Percentiles rank a stretch among this genome's conserved stretches.
Evolutionary conservation across 2,329 filamentous ascomycete genomes (phyloP).

Genomic region (Pseudocercospora ulei): DNA sequence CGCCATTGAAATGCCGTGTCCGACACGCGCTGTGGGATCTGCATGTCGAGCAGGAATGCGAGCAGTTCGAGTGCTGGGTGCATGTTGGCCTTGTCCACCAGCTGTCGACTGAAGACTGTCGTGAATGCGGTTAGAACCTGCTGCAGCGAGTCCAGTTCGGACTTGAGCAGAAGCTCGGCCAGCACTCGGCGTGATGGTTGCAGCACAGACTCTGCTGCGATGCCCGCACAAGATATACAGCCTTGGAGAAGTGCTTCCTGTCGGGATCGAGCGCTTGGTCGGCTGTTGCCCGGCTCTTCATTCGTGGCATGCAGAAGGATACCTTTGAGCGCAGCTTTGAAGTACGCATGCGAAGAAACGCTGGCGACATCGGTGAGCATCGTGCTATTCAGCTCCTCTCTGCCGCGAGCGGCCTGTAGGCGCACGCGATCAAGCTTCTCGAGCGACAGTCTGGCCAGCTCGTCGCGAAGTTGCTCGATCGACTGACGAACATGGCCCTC

Average conservation of each 20-base stretch:
- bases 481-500: background rate
- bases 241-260: conserved; percentile 51
- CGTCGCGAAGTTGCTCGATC: conserved; percentile 20
- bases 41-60: conserved; percentile 55
- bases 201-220: conserved; percentile 66
- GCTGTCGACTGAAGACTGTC: conserved; percentile 21
- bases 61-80: conserved; percentile 63
- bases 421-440: conserved; percentile 89
- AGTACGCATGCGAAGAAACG: conserved; percentile 26
- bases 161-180: conserved; percentile 36
- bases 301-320: background rate
- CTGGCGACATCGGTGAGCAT: conserved; percentile 19
- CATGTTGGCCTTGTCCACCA: conserved; percentile 16
- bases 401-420: conserved; percentile 49
- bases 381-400: conserved; percentile 7
- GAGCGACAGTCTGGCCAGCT: conserved; percentile 57
- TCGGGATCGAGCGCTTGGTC: conserved; percentile 24
- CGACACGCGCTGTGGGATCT: conserved; percentile 36
- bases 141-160: conserved; percentile 9
- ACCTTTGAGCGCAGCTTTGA: conserved; percentile 19
- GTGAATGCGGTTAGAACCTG: conserved; percentile 23
- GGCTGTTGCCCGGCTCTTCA: background rate
- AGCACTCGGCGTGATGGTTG: conserved; percentile 59
- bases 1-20: conserved; percentile 52
- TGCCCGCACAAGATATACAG: conserved; percentile 62